phyloP scores from a whole-genome alignment of 2,329 filamentous ascomycete genomes.

The Talaromyces sp. region DNA sequence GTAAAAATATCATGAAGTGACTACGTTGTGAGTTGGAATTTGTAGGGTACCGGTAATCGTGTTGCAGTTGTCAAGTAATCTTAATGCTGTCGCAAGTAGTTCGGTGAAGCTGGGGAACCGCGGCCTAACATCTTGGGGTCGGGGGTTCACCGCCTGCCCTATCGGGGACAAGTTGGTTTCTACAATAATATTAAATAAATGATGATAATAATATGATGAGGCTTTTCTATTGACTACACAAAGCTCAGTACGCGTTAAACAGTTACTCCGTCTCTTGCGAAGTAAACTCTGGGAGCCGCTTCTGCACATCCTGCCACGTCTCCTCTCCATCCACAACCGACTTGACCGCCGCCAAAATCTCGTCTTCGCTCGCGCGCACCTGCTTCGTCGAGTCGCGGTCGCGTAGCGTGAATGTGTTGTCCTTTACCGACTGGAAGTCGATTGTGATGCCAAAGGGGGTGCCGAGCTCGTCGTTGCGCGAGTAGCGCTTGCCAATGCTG shows the following conservation, averaged over 20 bases:
- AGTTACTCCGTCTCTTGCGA: constrained; percentile 58
- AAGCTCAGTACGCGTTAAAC: not conserved
- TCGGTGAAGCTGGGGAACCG: not conserved
- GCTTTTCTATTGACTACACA: not conserved
- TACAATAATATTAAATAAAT: not conserved
- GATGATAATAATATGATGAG: not conserved
- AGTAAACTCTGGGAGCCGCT: constrained; percentile 78
- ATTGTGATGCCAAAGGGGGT: constrained; percentile 92
- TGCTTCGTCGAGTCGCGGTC: constrained; percentile 89
- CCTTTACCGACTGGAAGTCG: constrained; percentile 91
- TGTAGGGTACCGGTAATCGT: not conserved
- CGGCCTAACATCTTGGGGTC: not conserved
- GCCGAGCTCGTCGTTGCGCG: constrained; percentile 91
- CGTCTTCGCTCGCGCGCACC: constrained; percentile 76
- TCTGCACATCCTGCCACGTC: constrained; percentile 66
- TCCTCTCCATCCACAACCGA: constrained; percentile 59
- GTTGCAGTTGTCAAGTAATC: not conserved
- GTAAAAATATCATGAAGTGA: not conserved
- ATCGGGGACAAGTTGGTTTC: no score
- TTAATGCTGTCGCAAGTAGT: not conserved
- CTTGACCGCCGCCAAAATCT: constrained; percentile 71
- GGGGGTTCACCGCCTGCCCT: no score
- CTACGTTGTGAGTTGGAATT: not conserved
- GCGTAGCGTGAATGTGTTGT: constrained; percentile 78
- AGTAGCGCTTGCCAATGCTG: constrained; percentile 90